A percentile compares a stretch with the other conserved stretches of the same genome.
Conservation (phyloP, 495 filamentous ascomycete species). For the Penicillium maclennaniae region DNA sequence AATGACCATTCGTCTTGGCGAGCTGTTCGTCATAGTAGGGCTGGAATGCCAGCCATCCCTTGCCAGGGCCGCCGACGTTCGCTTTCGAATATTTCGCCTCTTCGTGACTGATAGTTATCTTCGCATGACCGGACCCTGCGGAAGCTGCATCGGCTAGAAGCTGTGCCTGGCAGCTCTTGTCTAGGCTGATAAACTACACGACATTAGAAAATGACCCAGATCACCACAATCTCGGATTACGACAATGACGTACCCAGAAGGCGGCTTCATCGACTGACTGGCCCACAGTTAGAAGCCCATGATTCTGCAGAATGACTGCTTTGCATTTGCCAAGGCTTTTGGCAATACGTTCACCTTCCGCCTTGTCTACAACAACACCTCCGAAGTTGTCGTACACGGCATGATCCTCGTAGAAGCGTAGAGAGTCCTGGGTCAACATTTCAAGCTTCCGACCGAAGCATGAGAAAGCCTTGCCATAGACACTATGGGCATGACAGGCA, state of each 20-base stretch:
- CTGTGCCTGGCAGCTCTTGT: conserved; percentile 56
- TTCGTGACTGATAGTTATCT: conserved; percentile 35
- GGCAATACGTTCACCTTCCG: conserved; percentile 52
- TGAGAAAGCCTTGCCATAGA: conserved; percentile 28
- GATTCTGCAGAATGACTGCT: conserved; percentile 52
- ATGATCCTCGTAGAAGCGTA: conserved; percentile 4
- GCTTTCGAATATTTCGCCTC: conserved; percentile 8
- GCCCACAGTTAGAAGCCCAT: conserved; percentile 56
- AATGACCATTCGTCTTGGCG: conserved; percentile 8
- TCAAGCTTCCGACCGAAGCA: conserved; percentile 31
- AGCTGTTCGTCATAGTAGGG: conserved; percentile 14
- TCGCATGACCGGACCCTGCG: conserved; percentile 40
- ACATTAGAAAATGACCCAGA: background rate
- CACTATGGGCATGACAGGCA: conserved; percentile 34
- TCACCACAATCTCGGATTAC: background rate
- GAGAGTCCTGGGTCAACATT: conserved; percentile 40
- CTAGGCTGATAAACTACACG: conserved; percentile 51
- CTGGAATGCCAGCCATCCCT: conserved; percentile 15
- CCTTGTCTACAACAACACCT: conserved; percentile 49
- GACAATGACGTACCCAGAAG: conserved; percentile 18
- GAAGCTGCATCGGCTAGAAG: conserved; percentile 51
- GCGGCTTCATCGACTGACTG: conserved; percentile 53
- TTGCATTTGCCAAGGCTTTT: conserved; percentile 51
- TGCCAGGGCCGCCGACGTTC: conserved; percentile 8
- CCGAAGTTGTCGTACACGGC: conserved; percentile 40